Percentiles rank a stretch among this genome's conserved stretches.
Conservation (phyloP, 352 stramenopile species). For the Globisporangium alternatum region DNA sequence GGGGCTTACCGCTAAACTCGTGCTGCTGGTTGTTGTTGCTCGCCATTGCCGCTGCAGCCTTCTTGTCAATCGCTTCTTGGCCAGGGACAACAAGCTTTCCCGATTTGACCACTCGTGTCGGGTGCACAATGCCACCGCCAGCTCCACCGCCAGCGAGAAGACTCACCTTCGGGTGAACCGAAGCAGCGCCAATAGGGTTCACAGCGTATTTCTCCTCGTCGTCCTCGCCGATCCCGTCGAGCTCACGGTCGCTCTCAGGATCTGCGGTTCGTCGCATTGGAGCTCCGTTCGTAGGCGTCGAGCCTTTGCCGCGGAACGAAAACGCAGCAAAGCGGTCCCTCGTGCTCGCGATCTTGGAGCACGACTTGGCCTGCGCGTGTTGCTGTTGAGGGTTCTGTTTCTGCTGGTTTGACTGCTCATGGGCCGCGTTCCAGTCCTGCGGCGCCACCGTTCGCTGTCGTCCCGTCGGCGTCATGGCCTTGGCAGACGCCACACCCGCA, state of each 20-base stretch:
- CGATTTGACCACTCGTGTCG: slow-evolving; percentile 8
- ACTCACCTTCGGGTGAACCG: neutral
- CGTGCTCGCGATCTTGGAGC: slow-evolving; percentile 14
- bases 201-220: slow-evolving; percentile 10
- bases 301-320: neutral
- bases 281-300: neutral
- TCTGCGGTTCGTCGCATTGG: neutral
- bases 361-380: slow-evolving; percentile 15
- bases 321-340: slow-evolving; percentile 8
- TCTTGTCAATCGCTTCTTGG: slow-evolving; percentile 2
- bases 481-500: neutral
- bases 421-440: slow-evolving; percentile 8
- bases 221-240: slow-evolving; percentile 1
- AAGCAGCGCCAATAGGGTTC: neutral
- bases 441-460: slow-evolving; percentile 1
- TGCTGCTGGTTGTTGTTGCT: slow-evolving; percentile 30
- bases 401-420: neutral
- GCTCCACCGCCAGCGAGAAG: neutral
- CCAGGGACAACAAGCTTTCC: slow-evolving; percentile 9
- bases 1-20: slow-evolving; percentile 20
- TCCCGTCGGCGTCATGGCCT: slow-evolving; percentile 9
- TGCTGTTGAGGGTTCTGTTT: neutral
- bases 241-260: slow-evolving; percentile 6
- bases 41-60: neutral
- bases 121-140: neutral